Base-by-base conservation (phyloP, 148 eudicot species). In the Suaeda aralocaspica region DNA sequence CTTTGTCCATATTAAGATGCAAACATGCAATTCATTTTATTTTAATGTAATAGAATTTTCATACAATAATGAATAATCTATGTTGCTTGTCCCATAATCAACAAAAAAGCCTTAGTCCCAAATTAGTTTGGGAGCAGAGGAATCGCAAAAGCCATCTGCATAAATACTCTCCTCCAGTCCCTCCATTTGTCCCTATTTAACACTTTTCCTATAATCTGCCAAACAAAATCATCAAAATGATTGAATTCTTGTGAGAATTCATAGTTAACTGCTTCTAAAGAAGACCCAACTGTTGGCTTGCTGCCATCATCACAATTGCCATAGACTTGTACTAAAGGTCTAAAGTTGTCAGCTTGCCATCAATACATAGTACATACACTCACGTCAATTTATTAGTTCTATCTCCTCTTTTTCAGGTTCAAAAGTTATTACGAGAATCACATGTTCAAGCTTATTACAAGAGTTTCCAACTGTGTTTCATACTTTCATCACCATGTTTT, bases 401-500 rank as follows among this genome's bases (percentile, higher is more conserved):
- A 18, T 33, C 26, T 18, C 45, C 64, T 33, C 65, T 33, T 22
- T 55, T 60, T 34, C 15, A 60, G 15, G 33, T 34, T 31, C 22
- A 59, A 30, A 42, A 12, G 64, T 6, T 30, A 59, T 16, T n/a
- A n/a, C n/a, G 25, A 56, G 28, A 28, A 5, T 15, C 15, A 58
- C 36, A 28, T 56, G 31, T n/a, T 16, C 56, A 59, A 46, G 66
- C 41, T 59, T 14, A 70, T 29, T 59, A n/a, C 74, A n/a, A n/a
- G n/a, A n/a, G n/a, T n/a, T n/a, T n/a, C n/a, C n/a, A 46, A 15
- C 28, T 24, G 25, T 16, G 25, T 19, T 28, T 18, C 55, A 28
- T 58, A 6, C 36, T 52, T 25, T 28, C 16, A 1, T 6, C n/a
- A n/a, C 15, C 9, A 12, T n/a, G 9, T n/a, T n/a, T 31, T 33